Base-by-base conservation (phyloP, 192 early-diverging fungal species). In the Phlyctochytrium bullatum region DNA sequence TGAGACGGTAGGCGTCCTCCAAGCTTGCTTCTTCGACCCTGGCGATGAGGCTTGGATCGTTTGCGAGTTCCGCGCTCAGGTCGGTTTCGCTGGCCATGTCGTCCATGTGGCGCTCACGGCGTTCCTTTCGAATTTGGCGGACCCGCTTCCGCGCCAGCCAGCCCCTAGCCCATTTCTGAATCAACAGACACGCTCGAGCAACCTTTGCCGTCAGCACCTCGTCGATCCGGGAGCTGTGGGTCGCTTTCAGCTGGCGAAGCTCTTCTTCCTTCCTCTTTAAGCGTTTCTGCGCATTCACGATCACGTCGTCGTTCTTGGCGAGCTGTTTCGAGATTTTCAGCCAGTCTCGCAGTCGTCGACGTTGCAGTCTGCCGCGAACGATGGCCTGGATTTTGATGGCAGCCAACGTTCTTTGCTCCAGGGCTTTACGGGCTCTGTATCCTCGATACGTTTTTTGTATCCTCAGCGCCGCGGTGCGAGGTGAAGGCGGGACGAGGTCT, bases 221-320 rank as follows among this genome's bases (percentile, higher is more conserved):
- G n/a, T 17, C 54, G 3, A 60, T 31, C 1, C 36, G 30, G 23
- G 54, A 32, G 12, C 34, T 10, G 29, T 67, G 66, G 1, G 66
- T 67, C 17, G 12, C 36, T 47, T 67, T 67, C 14, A 67, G 35
- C 2, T 36, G 17, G 2, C 20, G 33, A 2, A 67, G 53, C 1
- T 67, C 66, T 24, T 47, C 35, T 60, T 67, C 66, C 25, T 34
- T 52, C 23, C 24, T 35, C 31, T 52, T 33, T 34, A 67, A n/a
- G 0, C 66, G 53, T 2, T 36, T 30, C 40, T 59, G 53, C 24
- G 59, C 50, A 27, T n/a, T 24, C 14, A 24, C 17, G 24, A 67
- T 33, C 6, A 52, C 23, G 2, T 58, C 14, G 23, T 67, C 66
- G 28, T 59, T 33, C 12, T 28, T 4, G 24, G 24, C 20, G 36